Evolutionary conservation across 805 yeast genomes (phyloP).

Genomic region (Saccharomycopsis guyanensis): DNA sequence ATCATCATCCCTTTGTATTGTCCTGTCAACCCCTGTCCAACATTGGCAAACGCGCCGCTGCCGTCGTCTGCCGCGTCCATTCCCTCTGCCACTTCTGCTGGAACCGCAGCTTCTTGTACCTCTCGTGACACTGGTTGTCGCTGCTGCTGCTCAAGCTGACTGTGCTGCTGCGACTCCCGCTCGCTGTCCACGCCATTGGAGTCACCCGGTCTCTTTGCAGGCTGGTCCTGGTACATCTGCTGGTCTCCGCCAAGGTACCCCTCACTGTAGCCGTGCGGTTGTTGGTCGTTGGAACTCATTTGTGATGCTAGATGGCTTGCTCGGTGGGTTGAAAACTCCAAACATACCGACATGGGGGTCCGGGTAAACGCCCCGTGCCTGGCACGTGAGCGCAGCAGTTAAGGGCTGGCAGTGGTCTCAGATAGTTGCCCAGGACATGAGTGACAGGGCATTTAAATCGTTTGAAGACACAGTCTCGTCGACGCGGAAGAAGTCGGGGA

Average conservation of each 20-base stretch:
- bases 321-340: too few relatives aligned
- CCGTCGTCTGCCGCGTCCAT: conserved; percentile 21
- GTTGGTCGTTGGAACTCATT: conserved; percentile 1
- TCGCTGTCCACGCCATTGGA: not conserved
- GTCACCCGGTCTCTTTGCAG: not conserved
- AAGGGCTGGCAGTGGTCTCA: too few relatives aligned
- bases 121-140: not conserved
- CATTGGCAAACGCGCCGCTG: conserved; percentile 61
- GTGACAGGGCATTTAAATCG: conserved; percentile 24
- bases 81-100: conserved; percentile 1
- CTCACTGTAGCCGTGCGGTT: conserved; percentile 1
- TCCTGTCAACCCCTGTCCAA: conserved; percentile 86
- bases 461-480: conserved; percentile 24
- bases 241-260: not conserved
- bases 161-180: not conserved
- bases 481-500: conserved; percentile 21
- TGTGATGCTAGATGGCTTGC: too few relatives aligned
- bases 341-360: too few relatives aligned
- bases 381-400: too few relatives aligned
- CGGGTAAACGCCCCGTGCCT: too few relatives aligned
- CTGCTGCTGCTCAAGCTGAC: not conserved
- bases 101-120: not conserved
- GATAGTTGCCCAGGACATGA: too few relatives aligned
- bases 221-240: conserved; percentile 2
- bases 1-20: conserved; percentile 81